These are phyloP conservation scores for Pythium grandisporangium DNA, from an alignment of 352 stramenopile species.

Conservation along the genomic window DNA sequence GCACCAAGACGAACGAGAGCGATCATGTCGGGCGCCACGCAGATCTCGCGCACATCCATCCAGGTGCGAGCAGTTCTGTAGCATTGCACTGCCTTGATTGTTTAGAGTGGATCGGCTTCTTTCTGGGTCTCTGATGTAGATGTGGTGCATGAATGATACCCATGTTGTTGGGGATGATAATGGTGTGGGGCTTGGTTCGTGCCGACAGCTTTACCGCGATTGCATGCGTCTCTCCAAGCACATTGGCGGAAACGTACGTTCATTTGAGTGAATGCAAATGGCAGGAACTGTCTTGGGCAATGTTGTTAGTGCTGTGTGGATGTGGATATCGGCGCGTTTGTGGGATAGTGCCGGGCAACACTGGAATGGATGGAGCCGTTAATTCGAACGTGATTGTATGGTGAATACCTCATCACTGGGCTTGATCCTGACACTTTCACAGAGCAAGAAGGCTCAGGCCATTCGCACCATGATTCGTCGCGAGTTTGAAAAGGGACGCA, in stretches of 20 bases:
- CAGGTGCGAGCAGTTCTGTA: constrained; percentile 23
- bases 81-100: not conserved
- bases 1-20: too few relatives aligned
- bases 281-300: too few relatives aligned
- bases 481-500: constrained; percentile 73
- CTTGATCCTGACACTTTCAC: not conserved
- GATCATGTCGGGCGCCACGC: constrained; percentile 36
- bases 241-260: constrained; percentile 69
- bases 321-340: too few relatives aligned
- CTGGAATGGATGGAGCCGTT: too few relatives aligned
- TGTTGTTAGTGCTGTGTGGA: too few relatives aligned
- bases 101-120: not conserved
- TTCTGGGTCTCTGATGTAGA: too few relatives aligned
- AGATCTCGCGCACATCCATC: constrained; percentile 66
- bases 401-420: not conserved
- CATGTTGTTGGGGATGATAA: not conserved
- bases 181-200: too few relatives aligned
- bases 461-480: constrained; percentile 63
- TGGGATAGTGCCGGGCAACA: too few relatives aligned
- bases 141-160: too few relatives aligned
- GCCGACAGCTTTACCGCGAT: constrained; percentile 84
- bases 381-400: not conserved
- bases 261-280: too few relatives aligned
- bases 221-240: constrained; percentile 81
- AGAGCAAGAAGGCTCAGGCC: constrained; percentile 80